Conservation (phyloP, 345 rosid species). For the Lepidium didymum region DNA sequence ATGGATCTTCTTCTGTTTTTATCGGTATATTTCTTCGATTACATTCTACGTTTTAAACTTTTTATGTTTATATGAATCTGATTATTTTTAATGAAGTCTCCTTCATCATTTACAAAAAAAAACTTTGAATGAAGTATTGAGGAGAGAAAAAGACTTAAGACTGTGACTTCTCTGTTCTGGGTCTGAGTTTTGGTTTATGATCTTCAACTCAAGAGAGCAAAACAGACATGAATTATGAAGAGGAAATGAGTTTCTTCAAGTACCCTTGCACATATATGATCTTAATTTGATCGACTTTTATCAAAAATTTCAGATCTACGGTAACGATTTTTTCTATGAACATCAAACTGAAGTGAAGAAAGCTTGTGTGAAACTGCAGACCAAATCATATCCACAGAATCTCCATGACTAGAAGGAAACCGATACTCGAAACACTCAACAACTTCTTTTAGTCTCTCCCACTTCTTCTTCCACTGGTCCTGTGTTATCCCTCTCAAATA, state of each 20-base stretch:
- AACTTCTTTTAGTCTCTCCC: slow-evolving; percentile 60
- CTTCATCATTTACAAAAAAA: background rate
- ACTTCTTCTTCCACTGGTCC: slow-evolving; percentile 66
- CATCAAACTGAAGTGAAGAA: slow-evolving; percentile 35
- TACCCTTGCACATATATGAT: no score
- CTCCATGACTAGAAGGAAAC: slow-evolving; percentile 63
- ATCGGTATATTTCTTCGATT: background rate
- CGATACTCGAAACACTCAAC: slow-evolving; percentile 54
- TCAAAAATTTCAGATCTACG: slow-evolving; percentile 30
- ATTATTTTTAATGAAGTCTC: slow-evolving; percentile 1
- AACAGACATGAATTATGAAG: background rate
- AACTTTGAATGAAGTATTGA: background rate
- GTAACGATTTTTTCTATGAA: slow-evolving; percentile 52
- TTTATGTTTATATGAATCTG: slow-evolving; percentile 19
- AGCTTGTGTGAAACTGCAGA: slow-evolving; percentile 53
- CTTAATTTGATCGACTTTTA: background rate
- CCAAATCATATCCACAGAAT: slow-evolving; percentile 94
- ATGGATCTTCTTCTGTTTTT: slow-evolving; percentile 17
- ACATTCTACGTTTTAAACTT: background rate
- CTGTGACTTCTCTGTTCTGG: background rate
- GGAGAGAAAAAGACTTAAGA: background rate
- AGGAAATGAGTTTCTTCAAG: background rate
- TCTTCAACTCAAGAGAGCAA: background rate
- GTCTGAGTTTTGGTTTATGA: background rate
- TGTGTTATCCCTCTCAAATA: slow-evolving; percentile 51